Evolutionary conservation across 2,329 filamentous ascomycete genomes (phyloP).

Genomic region (Fusarium tuaranense): DNA sequence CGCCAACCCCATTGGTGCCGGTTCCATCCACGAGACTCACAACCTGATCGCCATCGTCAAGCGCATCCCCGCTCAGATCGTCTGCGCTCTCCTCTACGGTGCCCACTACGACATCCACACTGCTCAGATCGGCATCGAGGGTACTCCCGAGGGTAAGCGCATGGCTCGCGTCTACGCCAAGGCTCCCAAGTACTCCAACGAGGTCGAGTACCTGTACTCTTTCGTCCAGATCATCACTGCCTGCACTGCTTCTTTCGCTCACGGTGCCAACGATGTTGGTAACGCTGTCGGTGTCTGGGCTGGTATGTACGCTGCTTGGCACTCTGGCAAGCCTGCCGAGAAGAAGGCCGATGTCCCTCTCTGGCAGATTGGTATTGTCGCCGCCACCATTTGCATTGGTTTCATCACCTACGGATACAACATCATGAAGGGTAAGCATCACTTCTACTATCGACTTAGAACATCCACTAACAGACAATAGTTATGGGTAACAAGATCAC

Average conservation of each 20-base stretch:
- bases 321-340: conserved; percentile 68
- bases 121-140: conserved; percentile 76
- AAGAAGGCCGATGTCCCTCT: conserved; percentile 75
- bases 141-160: conserved; percentile 78
- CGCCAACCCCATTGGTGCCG: conserved; percentile 78
- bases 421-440: conserved; percentile 79
- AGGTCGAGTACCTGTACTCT: conserved; percentile 77
- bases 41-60: conserved; percentile 74
- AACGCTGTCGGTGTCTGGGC: conserved; percentile 79
- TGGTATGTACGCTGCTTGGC: conserved; percentile 76
- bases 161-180: conserved; percentile 70
- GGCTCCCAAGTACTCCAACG: conserved; percentile 76
- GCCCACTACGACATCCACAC: conserved; percentile 85
- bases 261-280: conserved; percentile 82
- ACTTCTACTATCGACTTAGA: not conserved
- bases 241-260: conserved; percentile 78
- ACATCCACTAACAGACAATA: conserved; percentile 45
- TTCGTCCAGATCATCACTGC: conserved; percentile 76
- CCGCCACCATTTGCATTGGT: conserved; percentile 72
- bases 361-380: conserved; percentile 81
- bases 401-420: conserved; percentile 84
- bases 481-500: conserved; percentile 87
- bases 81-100: conserved; percentile 76
- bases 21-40: conserved; percentile 78
- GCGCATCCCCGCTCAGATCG: conserved; percentile 76